phyloP scores from a whole-genome alignment of 352 stramenopile genomes.

The Phytophthora multivora region DNA sequence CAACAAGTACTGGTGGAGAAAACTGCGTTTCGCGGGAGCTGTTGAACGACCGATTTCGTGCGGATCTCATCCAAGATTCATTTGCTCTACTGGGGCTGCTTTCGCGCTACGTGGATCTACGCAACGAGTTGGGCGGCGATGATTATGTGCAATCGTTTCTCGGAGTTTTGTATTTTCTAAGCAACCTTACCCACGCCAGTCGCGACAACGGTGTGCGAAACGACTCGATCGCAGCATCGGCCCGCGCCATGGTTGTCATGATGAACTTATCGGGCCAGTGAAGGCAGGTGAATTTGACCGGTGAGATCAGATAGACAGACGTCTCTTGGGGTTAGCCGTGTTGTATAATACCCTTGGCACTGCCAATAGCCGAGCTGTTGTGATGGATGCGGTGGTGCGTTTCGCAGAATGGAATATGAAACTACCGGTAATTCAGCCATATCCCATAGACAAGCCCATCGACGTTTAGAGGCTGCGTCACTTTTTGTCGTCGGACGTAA shows the following conservation, averaged over 20 bases:
- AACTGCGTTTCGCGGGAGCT: conserved; percentile 23
- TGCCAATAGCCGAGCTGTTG: too few species aligned
- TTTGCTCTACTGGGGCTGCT: conserved; percentile 66
- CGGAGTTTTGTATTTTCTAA: conserved; percentile 56
- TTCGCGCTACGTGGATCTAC: conserved; percentile 71
- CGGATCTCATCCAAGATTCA: conserved; percentile 55
- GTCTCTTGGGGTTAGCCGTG: neutral
- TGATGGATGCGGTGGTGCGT: conserved; percentile 15
- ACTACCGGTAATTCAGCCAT: neutral
- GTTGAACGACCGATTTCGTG: conserved; percentile 29
- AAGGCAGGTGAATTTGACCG: neutral
- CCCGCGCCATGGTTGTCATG: conserved; percentile 42
- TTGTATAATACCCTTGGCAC: too few species aligned
- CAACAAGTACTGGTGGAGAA: conserved; percentile 29
- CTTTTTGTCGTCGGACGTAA: conserved; percentile 6
- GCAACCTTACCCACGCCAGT: conserved; percentile 35
- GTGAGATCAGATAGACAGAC: conserved; percentile 5
- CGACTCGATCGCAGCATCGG: conserved; percentile 57
- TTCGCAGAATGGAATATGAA: conserved; percentile 5
- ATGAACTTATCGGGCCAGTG: conserved; percentile 31
- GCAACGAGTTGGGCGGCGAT: conserved; percentile 49
- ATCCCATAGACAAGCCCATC: neutral
- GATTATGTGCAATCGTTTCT: conserved; percentile 65
- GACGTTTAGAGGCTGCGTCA: conserved; percentile 9
- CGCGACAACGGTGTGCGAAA: conserved; percentile 23